Percentiles rank a stretch among this genome's conserved stretches.
phyloP scores from a whole-genome alignment of 108 stramenopile genomes.

The Stephanodiscus minutulus region DNA sequence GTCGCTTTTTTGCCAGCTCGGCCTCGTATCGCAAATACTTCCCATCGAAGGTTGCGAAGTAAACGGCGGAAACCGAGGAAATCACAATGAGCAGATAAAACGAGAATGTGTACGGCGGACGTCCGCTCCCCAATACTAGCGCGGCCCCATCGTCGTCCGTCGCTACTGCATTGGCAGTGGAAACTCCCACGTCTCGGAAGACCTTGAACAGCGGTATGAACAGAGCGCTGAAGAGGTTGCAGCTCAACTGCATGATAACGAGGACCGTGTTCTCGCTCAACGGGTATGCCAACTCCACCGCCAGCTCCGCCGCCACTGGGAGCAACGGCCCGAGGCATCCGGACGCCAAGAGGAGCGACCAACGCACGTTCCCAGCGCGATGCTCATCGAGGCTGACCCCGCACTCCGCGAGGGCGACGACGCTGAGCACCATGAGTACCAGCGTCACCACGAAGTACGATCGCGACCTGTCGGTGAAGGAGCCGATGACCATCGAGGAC shows the following conservation, averaged over 20 bases:
- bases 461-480: slow-evolving; percentile 72
- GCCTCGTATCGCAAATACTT: slow-evolving; percentile 78
- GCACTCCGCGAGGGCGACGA: slow-evolving; percentile 84
- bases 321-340: slow-evolving; percentile 80
- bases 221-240: slow-evolving; percentile 77
- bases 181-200: slow-evolving; percentile 69
- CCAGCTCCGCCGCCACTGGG: slow-evolving; percentile 84
- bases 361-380: slow-evolving; percentile 66
- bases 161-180: slow-evolving; percentile 5
- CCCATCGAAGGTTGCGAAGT: slow-evolving; percentile 89
- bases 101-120: slow-evolving; percentile 83
- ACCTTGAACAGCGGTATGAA: slow-evolving; percentile 89
- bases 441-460: slow-evolving; percentile 81
- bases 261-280: slow-evolving; percentile 85
- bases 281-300: slow-evolving; percentile 85
- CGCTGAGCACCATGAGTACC: slow-evolving; percentile 73
- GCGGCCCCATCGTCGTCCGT: slow-evolving; percentile 50
- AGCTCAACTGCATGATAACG: slow-evolving; percentile 86
- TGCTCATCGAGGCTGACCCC: slow-evolving; percentile 82
- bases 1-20: slow-evolving; percentile 62
- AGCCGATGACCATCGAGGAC: slow-evolving; percentile 80
- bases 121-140: slow-evolving; percentile 45
- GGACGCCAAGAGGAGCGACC: slow-evolving; percentile 74
- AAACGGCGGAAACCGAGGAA: slow-evolving; percentile 74
- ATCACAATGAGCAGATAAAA: slow-evolving; percentile 83